Conservation (phyloP, 164 flowering plant genomes). For the Nymphaea thermarum region DNA sequence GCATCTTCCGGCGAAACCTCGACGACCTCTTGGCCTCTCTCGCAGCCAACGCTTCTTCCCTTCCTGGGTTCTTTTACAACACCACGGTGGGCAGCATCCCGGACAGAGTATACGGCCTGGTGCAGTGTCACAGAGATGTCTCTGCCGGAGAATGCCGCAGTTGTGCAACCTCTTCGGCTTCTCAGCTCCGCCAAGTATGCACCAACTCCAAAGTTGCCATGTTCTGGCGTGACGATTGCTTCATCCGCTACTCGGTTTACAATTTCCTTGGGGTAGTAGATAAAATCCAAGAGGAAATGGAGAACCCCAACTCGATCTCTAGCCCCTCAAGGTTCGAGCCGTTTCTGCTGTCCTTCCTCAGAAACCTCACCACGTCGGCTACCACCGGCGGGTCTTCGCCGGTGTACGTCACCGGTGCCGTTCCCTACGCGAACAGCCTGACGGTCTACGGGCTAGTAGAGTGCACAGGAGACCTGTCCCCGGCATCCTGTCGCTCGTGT, state of each 20-base stretch:
- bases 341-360: neutral
- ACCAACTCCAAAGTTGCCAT: neutral
- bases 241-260: neutral
- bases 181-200: neutral
- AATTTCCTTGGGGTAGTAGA: neutral
- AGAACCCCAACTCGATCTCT: neutral
- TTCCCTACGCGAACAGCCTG: neutral
- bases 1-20: conserved; percentile 9
- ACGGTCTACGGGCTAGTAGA: conserved; percentile 15
- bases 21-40: neutral
- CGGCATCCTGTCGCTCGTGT: conserved; percentile 16
- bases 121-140: neutral
- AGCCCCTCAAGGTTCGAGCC: neutral
- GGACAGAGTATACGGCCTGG: neutral
- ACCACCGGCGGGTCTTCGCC: neutral
- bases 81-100: conserved; percentile 1
- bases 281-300: neutral
- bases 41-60: neutral
- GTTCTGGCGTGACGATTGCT: conserved; percentile 1
- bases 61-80: neutral
- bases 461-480: conserved; percentile 27
- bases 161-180: neutral
- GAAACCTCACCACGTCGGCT: neutral
- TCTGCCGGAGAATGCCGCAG: neutral
- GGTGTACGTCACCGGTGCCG: conserved; percentile 2